Percentiles rank a stretch among this genome's conserved stretches.
phyloP scores from a whole-genome alignment of 176 grass and related monocot genomes.

The Carex littledalei region DNA sequence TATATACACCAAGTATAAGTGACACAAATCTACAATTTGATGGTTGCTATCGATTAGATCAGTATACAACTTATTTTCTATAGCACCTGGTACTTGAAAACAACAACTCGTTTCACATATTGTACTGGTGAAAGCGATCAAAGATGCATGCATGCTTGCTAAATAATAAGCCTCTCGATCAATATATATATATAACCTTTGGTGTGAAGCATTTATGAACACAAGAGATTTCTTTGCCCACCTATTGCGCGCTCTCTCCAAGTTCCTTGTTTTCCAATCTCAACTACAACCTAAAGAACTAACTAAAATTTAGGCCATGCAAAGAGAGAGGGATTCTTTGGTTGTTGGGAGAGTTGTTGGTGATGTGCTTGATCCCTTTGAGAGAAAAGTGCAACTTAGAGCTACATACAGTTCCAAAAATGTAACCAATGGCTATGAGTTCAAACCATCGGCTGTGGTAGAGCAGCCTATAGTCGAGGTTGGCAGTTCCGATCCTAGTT shows the following conservation, averaged over 20 bases:
- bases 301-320: constrained; percentile 2
- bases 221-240: background rate
- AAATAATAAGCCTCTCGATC: background rate
- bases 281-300: background rate
- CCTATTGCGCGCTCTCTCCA: background rate
- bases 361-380: constrained; percentile 67
- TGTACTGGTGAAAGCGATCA: background rate
- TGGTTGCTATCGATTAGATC: background rate
- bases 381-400: constrained; percentile 36
- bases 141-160: background rate
- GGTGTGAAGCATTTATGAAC: background rate
- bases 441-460: constrained; percentile 38
- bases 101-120: constrained; percentile 16
- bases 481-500: constrained; percentile 42
- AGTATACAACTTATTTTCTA: background rate
- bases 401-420: constrained; percentile 40
- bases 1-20: background rate
- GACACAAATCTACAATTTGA: background rate
- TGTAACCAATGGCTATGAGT: constrained; percentile 56
- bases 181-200: background rate
- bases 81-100: background rate
- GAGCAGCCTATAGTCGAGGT: constrained; percentile 51
- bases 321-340: constrained; percentile 40
- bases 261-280: background rate
- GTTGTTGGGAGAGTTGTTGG: constrained; percentile 59